Evolutionary conservation across 1,139 yeast species (phyloP).

Genomic region (Schizosaccharomyces versatilis): DNA sequence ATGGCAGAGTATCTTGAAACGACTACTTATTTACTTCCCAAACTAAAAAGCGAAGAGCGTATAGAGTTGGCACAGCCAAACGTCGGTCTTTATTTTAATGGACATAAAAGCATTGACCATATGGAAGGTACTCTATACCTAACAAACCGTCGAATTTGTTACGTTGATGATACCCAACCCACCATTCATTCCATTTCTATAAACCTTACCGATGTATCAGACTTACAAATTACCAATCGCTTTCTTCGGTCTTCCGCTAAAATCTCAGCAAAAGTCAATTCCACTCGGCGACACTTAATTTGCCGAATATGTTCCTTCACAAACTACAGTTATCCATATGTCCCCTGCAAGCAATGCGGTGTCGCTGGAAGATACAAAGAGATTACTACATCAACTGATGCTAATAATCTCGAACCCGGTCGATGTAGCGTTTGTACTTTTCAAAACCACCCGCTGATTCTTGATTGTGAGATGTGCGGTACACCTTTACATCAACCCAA

Average conservation of each 20-base stretch:
- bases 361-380: neutral
- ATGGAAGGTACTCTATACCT: neutral
- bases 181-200: neutral
- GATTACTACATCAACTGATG: neutral
- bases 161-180: neutral
- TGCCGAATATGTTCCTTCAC: neutral
- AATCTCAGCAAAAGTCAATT: neutral
- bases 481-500: neutral
- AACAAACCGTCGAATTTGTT: neutral
- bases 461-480: slow-evolving; percentile 1
- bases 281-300: neutral
- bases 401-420: neutral
- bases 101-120: neutral
- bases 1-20: neutral
- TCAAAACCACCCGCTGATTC: neutral
- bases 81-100: neutral
- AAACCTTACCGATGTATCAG: neutral
- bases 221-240: neutral
- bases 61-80: neutral
- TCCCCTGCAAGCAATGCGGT: neutral
- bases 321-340: neutral
- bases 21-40: neutral
- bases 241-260: neutral
- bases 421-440: neutral
- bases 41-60: neutral